Evolutionary conservation across 2,329 filamentous ascomycete genomes (phyloP), one percentile per base, ranked within the genome.

Genomic region (Phialophora expanda): DNA sequence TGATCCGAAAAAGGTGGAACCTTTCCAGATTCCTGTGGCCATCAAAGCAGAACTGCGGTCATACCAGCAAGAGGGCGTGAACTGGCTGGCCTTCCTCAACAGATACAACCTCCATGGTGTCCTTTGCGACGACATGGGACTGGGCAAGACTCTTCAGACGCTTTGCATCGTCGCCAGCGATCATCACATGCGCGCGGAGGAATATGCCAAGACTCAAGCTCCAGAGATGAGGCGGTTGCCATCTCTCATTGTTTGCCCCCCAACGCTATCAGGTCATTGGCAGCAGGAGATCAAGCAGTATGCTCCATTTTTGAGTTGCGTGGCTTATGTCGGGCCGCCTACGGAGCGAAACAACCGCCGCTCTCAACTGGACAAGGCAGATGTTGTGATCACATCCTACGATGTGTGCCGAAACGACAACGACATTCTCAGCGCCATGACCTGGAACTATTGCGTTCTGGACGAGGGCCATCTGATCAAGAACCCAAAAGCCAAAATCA

Each of bases 401-500:
- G 96, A 99, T 76, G 95, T 99, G 57, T 97, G 94, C 76, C 89
- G 96, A 60, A 99, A 99, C 71, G 95, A 99, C 75, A 87, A 89
- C n/a, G 93, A 97, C 8, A 78, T 94, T 4, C 85, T 99, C 38
- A 86, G 87, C 54, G 87, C 91, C 62, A 87, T 95, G 75, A 95
- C 86, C 71, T 99, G 94, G 93, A 99, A 99, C 76, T 99, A 99
- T 76, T 91, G 95, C 64, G 93, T 99, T 3, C 86, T 99, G 7
- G 95, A 99, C 74, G 95, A 99, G 80, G 95, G 96, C 1, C 95
- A 99, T 80, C 81, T 99, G 69, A 99, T 99, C 84, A 99, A 99
- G 83, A 99, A 99, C 76, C 93, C 95, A 3, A 96, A 95, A 76
- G 93, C 96, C 1, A 99, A 99, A 81, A 95, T 96, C 67, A 96